These are phyloP conservation scores for Chlorella sp. DNA, from an alignment of 139 green algal genomes.

Conservation along the genomic window DNA sequence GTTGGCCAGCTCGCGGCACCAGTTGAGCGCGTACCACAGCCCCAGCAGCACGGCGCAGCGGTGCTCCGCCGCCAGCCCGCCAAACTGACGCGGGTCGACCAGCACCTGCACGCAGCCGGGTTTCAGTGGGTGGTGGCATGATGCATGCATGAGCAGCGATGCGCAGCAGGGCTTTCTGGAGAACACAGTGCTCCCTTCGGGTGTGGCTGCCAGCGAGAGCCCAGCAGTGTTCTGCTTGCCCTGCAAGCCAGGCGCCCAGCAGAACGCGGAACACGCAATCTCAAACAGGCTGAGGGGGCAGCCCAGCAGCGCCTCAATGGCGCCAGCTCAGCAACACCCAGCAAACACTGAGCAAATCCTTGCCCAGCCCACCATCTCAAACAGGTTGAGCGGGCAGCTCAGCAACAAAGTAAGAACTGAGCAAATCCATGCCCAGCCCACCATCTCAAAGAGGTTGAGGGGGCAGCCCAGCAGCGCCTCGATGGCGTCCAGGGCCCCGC, in stretches of 20 bases:
- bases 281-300: constrained; percentile 20
- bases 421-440: not conserved
- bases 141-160: not conserved
- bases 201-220: too few relatives aligned
- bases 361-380: not conserved
- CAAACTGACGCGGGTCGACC: constrained; percentile 1
- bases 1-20: constrained; percentile 43
- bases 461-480: constrained; percentile 36
- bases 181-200: too few relatives aligned
- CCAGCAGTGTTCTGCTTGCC: too few relatives aligned
- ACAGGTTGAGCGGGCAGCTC: too few relatives aligned
- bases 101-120: constrained; percentile 22
- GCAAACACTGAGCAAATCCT: not conserved
- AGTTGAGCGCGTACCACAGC: constrained; percentile 40
- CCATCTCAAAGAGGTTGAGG: constrained; percentile 17
- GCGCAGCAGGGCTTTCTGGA: not conserved
- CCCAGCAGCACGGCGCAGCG: constrained; percentile 33
- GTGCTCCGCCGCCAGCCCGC: not conserved
- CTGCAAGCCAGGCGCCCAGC: too few relatives aligned
- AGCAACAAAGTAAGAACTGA: too few relatives aligned
- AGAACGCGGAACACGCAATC: not conserved
- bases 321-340: too few relatives aligned
- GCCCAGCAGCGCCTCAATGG: constrained; percentile 33
- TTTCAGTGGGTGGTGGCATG: too few relatives aligned
- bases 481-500: constrained; percentile 15